Percentiles rank a stretch among this genome's conserved stretches.
Evolutionary conservation across 177 flowering plant species (phyloP).

Genomic region (Vitis hybrid): DNA sequence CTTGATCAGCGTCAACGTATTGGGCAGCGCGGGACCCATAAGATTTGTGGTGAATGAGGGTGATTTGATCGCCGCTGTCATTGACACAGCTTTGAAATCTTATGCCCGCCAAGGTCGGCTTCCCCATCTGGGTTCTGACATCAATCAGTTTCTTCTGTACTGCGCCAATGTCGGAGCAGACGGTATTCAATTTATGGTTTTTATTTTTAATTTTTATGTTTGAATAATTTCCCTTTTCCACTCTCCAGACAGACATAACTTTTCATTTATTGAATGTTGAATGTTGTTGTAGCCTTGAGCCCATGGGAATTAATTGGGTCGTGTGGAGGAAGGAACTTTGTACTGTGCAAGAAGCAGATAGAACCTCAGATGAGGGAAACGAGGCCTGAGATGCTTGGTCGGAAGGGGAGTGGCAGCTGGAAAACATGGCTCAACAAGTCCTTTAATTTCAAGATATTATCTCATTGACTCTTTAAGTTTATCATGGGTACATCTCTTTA

Average conservation of each 20-base stretch:
- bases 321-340: conserved; percentile 48
- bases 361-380: conserved; percentile 22
- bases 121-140: conserved; percentile 5
- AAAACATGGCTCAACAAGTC: conserved; percentile 61
- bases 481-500: too few species aligned
- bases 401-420: conserved; percentile 44
- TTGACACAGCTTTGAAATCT: conserved; percentile 48
- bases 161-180: background rate
- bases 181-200: background rate
- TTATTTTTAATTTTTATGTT: background rate
- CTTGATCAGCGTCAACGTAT: conserved; percentile 47
- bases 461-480: too few species aligned
- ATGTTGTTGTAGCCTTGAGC: conserved; percentile 47
- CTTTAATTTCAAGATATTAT: conserved; percentile 32
- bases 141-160: conserved; percentile 2
- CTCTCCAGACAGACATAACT: too few species aligned
- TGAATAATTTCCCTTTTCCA: background rate
- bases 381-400: conserved; percentile 13
- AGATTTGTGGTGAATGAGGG: conserved; percentile 60
- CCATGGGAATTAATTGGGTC: conserved; percentile 55
- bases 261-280: too few species aligned
- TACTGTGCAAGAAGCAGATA: conserved; percentile 52
- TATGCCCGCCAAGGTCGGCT: conserved; percentile 34
- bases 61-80: conserved; percentile 46
- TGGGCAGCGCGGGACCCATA: conserved; percentile 73